Percentiles rank a stretch among this genome's conserved stretches.
These are phyloP conservation scores for Paraleonurus japonicus DNA, from an alignment of 257 asterid genomes.

Conservation along the genomic window DNA sequence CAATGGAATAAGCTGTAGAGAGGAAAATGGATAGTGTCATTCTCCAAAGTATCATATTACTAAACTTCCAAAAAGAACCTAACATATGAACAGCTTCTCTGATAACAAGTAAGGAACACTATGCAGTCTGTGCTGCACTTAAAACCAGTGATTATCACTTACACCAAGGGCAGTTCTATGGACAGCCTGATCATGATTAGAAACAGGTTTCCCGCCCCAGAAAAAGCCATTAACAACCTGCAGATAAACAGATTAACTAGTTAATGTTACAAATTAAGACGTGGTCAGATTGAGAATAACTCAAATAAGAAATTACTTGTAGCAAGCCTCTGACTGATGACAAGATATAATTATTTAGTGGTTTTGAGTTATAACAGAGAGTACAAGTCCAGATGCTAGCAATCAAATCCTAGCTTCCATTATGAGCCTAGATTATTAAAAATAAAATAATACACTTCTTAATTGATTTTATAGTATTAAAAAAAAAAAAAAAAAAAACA, in stretches of 20 bases:
- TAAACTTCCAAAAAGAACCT: constrained; percentile 4
- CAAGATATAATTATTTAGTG: background rate
- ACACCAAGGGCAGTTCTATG: constrained; percentile 83
- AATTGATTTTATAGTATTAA: background rate
- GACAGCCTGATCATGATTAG: constrained; percentile 44
- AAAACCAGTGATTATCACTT: constrained; percentile 35
- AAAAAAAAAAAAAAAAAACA: background rate
- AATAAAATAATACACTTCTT: background rate
- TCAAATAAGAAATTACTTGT: background rate
- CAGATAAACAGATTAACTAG: constrained; percentile 21
- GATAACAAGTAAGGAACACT: background rate
- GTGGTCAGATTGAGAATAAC: background rate
- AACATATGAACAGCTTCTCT: constrained; percentile 20
- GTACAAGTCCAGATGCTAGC: background rate
- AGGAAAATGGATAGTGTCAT: constrained; percentile 28
- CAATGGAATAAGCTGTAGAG: constrained; percentile 77
- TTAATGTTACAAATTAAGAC: background rate
- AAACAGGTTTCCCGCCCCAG: constrained; percentile 72
- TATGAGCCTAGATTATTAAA: background rate
- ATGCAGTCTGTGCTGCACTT: constrained; percentile 6
- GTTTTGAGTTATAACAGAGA: background rate
- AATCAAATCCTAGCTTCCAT: background rate
- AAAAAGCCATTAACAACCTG: constrained; percentile 94
- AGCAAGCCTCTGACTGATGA: constrained; percentile 1
- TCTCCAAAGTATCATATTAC: constrained; percentile 23